Conservation (phyloP, 192 early-diverging fungal species). For the Pilaira anomala region DNA sequence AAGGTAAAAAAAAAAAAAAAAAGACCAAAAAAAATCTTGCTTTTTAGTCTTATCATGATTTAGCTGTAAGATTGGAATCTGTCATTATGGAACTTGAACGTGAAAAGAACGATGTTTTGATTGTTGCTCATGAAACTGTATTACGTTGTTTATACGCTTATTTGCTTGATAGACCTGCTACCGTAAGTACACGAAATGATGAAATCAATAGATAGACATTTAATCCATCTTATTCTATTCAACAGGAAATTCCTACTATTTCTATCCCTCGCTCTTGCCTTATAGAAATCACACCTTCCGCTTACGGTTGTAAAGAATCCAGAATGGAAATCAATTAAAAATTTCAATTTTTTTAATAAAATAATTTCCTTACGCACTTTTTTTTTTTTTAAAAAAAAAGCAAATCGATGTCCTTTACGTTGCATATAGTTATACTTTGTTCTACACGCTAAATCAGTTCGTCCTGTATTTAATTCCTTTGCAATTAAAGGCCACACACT, state of each 20-base stretch:
- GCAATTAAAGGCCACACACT: conserved; percentile 9
- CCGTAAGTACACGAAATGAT: conserved; percentile 36
- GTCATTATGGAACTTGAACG: conserved; percentile 80
- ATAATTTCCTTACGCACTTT: neutral
- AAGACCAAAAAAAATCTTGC: neutral
- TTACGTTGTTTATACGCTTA: conserved; percentile 77
- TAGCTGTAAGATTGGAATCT: conserved; percentile 73
- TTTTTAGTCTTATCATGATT: conserved; percentile 72
- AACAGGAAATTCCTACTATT: conserved; percentile 66
- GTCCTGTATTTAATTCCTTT: conserved; percentile 14
- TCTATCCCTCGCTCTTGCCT: conserved; percentile 69
- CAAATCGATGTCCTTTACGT: conserved; percentile 11
- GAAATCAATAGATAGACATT: neutral
- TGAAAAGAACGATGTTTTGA: conserved; percentile 80
- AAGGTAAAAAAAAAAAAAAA: neutral
- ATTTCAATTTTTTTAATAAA: neutral
- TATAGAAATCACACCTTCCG: conserved; percentile 73
- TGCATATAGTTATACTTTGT: conserved; percentile 12
- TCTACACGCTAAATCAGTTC: conserved; percentile 4
- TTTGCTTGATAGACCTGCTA: conserved; percentile 67
- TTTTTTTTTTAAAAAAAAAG: conserved; percentile 3
- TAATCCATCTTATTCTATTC: neutral
- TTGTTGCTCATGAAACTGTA: conserved; percentile 78
- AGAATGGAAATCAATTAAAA: conserved; percentile 31
- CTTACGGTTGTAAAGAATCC: conserved; percentile 69